Percentiles rank a stretch among this genome's conserved stretches.
These are phyloP conservation scores for Alternaria novae-zelandiae DNA, from an alignment of 2,329 filamentous ascomycete genomes.

Conservation along the genomic window DNA sequence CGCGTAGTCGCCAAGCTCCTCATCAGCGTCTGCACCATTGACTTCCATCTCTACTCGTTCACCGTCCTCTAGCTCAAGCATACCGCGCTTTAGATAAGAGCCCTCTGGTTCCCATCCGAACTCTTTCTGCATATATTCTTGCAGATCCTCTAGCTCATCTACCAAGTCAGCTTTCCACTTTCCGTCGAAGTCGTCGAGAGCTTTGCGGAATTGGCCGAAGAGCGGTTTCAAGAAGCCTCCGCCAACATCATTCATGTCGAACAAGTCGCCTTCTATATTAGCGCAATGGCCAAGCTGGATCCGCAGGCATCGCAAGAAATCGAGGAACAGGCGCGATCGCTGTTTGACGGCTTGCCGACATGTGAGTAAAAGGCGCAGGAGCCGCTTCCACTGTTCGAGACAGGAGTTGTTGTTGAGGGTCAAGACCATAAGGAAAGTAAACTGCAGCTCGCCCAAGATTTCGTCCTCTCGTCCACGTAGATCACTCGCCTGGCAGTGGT, in stretches of 20 bases:
- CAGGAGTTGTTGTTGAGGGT: conserved; percentile 71
- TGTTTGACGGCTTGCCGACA: conserved; percentile 60
- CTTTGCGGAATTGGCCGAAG: conserved; percentile 59
- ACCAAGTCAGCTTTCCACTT: conserved; percentile 54
- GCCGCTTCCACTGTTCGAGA: conserved; percentile 69
- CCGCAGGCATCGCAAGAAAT: conserved; percentile 57
- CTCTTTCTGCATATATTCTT: conserved; percentile 60
- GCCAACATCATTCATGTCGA: conserved; percentile 63
- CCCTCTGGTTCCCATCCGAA: conserved; percentile 66
- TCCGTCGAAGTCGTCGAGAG: conserved; percentile 56
- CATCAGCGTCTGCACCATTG: conserved; percentile 62
- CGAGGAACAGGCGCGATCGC: conserved; percentile 59
- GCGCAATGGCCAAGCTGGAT: conserved; percentile 63
- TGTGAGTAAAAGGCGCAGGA: conserved; percentile 64
- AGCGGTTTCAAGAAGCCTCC: conserved; percentile 60
- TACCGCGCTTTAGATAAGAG: conserved; percentile 61
- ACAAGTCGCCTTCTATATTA: conserved; percentile 66
- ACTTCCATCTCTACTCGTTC: conserved; percentile 67
- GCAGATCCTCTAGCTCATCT: conserved; percentile 61
- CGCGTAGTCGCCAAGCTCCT: conserved; percentile 70
- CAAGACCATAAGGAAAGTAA: conserved; percentile 67
- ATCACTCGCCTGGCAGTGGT: conserved; percentile 45
- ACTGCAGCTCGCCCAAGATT: conserved; percentile 66
- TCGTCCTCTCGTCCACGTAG: conserved; percentile 36
- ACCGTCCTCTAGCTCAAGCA: conserved; percentile 68